phyloP scores from a whole-genome alignment of 257 asterid genomes.

The Salvia miltiorrhiza region DNA sequence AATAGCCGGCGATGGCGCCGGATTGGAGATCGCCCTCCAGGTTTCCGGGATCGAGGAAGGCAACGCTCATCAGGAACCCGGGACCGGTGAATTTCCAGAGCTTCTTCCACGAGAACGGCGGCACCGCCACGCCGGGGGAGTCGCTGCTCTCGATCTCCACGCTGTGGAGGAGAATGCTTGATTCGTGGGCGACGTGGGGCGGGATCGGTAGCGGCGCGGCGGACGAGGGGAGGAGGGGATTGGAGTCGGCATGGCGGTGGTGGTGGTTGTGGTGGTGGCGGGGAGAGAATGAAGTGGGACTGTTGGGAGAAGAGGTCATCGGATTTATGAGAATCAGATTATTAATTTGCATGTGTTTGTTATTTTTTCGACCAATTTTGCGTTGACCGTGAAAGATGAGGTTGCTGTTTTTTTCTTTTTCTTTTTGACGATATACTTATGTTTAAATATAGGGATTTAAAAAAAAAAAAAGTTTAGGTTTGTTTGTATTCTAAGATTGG shows the following conservation, averaged over 20 bases:
- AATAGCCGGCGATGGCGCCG: slow-evolving; percentile 70
- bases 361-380: background rate
- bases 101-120: slow-evolving; percentile 68
- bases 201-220: slow-evolving; percentile 20
- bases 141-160: slow-evolving; percentile 40
- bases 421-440: too few species aligned
- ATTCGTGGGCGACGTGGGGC: slow-evolving; percentile 7
- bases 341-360: slow-evolving; percentile 27
- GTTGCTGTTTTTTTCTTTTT: background rate
- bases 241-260: slow-evolving; percentile 33
- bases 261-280: slow-evolving; percentile 28
- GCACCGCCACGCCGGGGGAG: slow-evolving; percentile 34
- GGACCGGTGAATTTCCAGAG: slow-evolving; percentile 79
- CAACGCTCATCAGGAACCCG: slow-evolving; percentile 73
- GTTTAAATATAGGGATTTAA: too few species aligned
- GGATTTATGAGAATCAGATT: too few species aligned
- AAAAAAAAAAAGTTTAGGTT: too few species aligned
- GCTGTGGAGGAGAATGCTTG: slow-evolving; percentile 29
- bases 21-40: slow-evolving; percentile 76
- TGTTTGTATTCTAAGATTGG: too few species aligned
- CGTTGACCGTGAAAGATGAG: background rate
- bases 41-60: slow-evolving; percentile 77
- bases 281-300: slow-evolving; percentile 20
- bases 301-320: slow-evolving; percentile 34
- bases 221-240: slow-evolving; percentile 31